Evolutionary conservation across 2,329 filamentous ascomycete species (phyloP), one percentile per base, ranked within the genome.

Genomic region (Cryphonectria parasitica): DNA sequence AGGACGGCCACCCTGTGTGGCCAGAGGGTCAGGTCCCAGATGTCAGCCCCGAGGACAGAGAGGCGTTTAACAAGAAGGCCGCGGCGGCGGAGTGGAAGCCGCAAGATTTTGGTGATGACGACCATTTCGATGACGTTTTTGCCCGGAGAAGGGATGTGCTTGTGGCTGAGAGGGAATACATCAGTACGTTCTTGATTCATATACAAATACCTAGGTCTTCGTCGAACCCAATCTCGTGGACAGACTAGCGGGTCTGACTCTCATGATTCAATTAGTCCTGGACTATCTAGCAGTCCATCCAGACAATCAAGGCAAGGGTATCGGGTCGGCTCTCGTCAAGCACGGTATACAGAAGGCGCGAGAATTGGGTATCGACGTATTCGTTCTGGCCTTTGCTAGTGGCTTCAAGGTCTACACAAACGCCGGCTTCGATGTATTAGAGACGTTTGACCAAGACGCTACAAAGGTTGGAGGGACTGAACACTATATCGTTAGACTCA

Each of bases 271-370:
- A 75, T 71, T 22, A 77, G 75, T 71, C 19, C 74, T 77, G 8
- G 76, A 77, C 17, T 77, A 75, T 67, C 73, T 78, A 3, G 75
- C 75, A 0, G 74, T 77, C 5, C 75, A 75, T 61, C 76, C 76
- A 0, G 71, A 73, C 0, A 64, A 75, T 28, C 72, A 75, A 31
- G 66, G 74, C 15, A 74, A 64, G 8, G 76, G 75, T 5, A 74
- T 78, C 43, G 76, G 71, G 1, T 74, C 74, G 0, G 66, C 69
- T n/a, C 69, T 77, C 8, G 73, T 77, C 31, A 60, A 64, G 2
- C 69, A 71, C 22, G 75, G 75, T 0, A 70, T 77, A 39, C 64
- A 72, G n/a, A 64, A 75, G 64, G 76, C 76, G 4, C 65, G 73
- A 54, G 70, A 73, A 64, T 64, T 77, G 63, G 74, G 74, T 6